Percentiles rank a stretch among this genome's conserved stretches.
These are phyloP conservation scores for Paramecium pentaurelia DNA, from an alignment of 73 alveolate species.

Conservation along the genomic window DNA sequence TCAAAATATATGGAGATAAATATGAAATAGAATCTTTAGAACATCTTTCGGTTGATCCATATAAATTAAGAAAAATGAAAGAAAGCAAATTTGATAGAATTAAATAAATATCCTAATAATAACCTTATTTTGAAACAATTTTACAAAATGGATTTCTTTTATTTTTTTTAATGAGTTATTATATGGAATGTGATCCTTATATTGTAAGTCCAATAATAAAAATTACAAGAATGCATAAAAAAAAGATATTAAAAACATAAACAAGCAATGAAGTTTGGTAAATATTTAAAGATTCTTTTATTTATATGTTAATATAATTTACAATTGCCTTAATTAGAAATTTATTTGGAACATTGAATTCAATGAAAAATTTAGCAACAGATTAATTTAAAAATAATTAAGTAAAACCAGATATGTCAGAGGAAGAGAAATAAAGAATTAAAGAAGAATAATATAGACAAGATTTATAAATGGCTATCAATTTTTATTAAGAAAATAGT, in stretches of 20 bases:
- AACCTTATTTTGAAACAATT: conserved; percentile 15
- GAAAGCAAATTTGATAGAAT: not conserved
- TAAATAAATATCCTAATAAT: not conserved
- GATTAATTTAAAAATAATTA: not conserved
- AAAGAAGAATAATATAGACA: conserved; percentile 12
- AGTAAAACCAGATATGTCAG: not conserved
- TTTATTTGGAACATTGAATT: not conserved
- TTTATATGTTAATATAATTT: not conserved
- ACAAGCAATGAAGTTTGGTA: conserved; percentile 12
- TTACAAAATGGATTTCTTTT: conserved; percentile 54
- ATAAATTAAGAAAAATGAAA: not conserved
- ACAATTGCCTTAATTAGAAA: not conserved
- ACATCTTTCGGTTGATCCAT: conserved; percentile 45
- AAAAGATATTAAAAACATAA: not conserved
- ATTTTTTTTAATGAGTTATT: conserved; percentile 49
- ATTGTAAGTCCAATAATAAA: not conserved
- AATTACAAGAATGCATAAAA: not conserved
- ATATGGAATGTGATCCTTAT: not conserved
- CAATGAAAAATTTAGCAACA: conserved; percentile 34
- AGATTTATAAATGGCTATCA: conserved; percentile 18
- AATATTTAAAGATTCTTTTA: not conserved
- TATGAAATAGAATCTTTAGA: conserved; percentile 44
- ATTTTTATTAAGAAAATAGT: conserved; percentile 66
- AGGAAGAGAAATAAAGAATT: not conserved
- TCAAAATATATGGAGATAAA: conserved; percentile 2